These are phyloP conservation scores for Monilinia fructigena DNA, from an alignment of 2,329 filamentous ascomycete genomes.

Conservation along the genomic window DNA sequence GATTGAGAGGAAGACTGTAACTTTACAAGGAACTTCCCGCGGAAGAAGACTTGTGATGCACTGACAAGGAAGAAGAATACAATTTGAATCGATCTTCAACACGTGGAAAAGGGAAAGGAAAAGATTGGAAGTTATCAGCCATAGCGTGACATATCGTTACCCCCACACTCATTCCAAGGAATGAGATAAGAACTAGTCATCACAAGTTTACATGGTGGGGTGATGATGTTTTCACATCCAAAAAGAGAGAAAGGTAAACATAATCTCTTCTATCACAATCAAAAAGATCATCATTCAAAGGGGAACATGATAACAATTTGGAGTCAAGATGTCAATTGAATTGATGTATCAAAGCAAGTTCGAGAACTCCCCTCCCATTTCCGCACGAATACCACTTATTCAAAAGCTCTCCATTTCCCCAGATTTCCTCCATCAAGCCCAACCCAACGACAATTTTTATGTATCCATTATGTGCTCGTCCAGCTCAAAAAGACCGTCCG, in stretches of 20 bases:
- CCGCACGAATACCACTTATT: neutral
- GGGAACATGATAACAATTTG: neutral
- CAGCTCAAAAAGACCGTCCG: neutral
- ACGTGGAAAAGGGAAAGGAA: neutral
- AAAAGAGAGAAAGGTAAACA: neutral
- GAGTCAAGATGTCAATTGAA: slow-evolving; percentile 15
- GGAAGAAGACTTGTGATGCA: neutral
- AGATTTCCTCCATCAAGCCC: neutral
- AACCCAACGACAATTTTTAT: neutral
- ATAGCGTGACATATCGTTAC: neutral
- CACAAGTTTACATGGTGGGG: neutral
- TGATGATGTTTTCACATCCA: neutral
- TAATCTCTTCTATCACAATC: slow-evolving; percentile 3
- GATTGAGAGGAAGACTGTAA: neutral
- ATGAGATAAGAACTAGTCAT: neutral
- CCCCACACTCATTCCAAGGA: neutral
- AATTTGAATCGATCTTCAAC: neutral
- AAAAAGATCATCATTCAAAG: neutral
- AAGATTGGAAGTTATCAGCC: neutral
- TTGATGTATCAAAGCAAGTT: slow-evolving; percentile 10
- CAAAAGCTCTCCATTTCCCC: neutral
- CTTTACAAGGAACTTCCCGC: neutral
- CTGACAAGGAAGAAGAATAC: neutral
- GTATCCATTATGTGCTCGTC: neutral
- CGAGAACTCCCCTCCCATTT: neutral